Evolutionary conservation across 352 stramenopile genomes (phyloP), one percentile per base, ranked within the genome.

Genomic region (Globisporangium ultimum): DNA sequence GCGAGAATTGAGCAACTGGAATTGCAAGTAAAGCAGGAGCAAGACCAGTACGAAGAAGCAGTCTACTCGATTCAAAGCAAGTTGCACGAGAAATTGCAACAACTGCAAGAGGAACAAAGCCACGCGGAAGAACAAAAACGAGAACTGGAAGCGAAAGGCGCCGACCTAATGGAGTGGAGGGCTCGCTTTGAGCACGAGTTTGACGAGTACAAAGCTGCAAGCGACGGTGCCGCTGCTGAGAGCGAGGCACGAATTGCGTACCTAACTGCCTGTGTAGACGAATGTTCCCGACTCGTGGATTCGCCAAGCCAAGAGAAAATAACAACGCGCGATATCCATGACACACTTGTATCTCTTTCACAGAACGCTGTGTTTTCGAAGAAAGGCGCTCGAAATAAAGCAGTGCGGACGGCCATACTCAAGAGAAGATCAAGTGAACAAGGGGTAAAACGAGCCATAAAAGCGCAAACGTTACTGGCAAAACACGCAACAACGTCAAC

Each of bases 211-310:
- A 61, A 77, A n/a, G 24, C 21, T 7, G 61, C 63, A 8, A 60
- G 63, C 12, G 24, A 22, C 1, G 60, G 71, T 17, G 55, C 58
- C 24, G 64, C 61, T 42, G 53, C 65, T 28, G 71, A 78, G 55
- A 71, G 65, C 12, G 70, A 78, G 28, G 70, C 59, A 49, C 72
- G 76, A 14, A 74, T 87, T 14, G 63, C 60, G 1, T 87, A 80
- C 52, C 58, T 87, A 5, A 67, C 64, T 6, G 47, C 63, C 36
- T 87, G 76, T 46, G 65, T 87, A 0, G 61, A 74, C 22, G 76
- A 80, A 21, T 82, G 70, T 12, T 58, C 59, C 6, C 64, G 73
- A 13, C 60, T 74, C 10, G 58, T 79, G 0, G 61, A 83, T 48
- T 41, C 50, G 6, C 53, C 34, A 1, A 36, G 43, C 1, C 45